These are phyloP conservation scores for Alternaria hordeiaustralica DNA, from an alignment of 2,329 filamentous ascomycete genomes.

Conservation along the genomic window DNA sequence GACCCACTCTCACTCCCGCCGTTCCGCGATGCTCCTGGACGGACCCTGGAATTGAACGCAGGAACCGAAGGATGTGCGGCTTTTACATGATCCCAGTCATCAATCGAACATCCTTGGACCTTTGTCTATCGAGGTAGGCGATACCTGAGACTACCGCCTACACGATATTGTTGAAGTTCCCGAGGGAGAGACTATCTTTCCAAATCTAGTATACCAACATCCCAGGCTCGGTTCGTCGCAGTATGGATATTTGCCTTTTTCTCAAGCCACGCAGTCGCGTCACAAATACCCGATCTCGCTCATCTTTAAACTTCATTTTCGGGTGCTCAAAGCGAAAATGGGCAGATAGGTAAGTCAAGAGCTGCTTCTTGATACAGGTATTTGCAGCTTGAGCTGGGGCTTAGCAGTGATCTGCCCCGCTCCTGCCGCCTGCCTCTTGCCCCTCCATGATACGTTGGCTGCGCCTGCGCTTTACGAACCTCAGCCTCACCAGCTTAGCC, in stretches of 20 bases:
- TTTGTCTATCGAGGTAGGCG: not conserved
- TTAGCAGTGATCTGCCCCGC: conserved; percentile 11
- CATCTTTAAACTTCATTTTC: not conserved
- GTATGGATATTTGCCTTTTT: not conserved
- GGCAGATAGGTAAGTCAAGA: not conserved
- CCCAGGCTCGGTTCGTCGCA: not conserved
- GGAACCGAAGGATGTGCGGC: not conserved
- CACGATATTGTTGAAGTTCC: not conserved
- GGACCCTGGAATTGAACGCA: not conserved
- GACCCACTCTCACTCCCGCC: not conserved
- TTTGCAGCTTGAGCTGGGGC: not conserved
- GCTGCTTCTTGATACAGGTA: not conserved
- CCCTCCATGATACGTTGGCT: conserved; percentile 10
- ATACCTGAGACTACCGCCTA: not conserved
- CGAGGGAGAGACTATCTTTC: not conserved
- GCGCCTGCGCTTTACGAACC: not conserved
- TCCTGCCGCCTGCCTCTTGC: conserved; percentile 3
- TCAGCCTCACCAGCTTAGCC: not conserved
- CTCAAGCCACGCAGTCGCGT: not conserved
- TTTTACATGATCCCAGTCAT: not conserved
- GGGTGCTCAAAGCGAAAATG: not conserved
- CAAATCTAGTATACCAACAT: not conserved
- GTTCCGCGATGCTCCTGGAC: not conserved
- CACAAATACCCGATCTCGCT: not conserved
- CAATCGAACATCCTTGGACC: not conserved